Conservation (phyloP, 2,329 filamentous ascomycete species). For the Fusarium citri region DNA sequence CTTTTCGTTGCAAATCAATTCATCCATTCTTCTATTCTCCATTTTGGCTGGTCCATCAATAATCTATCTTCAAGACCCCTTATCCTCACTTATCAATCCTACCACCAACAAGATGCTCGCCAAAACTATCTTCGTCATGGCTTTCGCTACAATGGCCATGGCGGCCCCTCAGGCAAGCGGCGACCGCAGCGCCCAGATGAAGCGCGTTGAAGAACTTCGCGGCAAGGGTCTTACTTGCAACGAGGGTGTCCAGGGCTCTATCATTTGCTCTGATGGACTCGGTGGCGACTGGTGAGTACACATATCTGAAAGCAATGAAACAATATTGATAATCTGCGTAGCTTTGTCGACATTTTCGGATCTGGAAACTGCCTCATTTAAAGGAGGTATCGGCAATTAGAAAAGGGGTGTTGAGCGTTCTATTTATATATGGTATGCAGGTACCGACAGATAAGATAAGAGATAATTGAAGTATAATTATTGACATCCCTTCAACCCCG, state of each 20-base stretch:
- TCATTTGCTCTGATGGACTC: neutral
- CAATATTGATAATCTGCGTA: neutral
- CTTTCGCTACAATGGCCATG: neutral
- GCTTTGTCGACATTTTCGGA: neutral
- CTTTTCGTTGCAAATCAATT: too few species aligned
- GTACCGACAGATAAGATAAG: neutral
- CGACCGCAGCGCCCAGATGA: neutral
- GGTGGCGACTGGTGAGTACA: neutral
- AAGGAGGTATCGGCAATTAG: neutral
- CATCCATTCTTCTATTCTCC: neutral
- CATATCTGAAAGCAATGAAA: accelerated
- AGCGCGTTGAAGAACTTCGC: neutral
- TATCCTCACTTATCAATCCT: neutral
- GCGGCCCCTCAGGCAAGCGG: neutral
- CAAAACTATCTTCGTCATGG: neutral
- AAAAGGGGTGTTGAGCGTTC: neutral
- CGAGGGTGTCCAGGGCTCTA: neutral
- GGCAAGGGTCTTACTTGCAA: neutral
- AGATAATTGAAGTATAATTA: neutral
- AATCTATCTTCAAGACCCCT: neutral
- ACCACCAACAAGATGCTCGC: neutral
- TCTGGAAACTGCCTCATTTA: neutral
- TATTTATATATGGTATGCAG: neutral
- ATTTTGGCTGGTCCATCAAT: neutral
- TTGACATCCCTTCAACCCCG: too few species aligned